Percentiles rank a stretch among this genome's conserved stretches.
Evolutionary conservation across 139 green algal genomes (phyloP).

Genomic region (Coelastrella sp.): DNA sequence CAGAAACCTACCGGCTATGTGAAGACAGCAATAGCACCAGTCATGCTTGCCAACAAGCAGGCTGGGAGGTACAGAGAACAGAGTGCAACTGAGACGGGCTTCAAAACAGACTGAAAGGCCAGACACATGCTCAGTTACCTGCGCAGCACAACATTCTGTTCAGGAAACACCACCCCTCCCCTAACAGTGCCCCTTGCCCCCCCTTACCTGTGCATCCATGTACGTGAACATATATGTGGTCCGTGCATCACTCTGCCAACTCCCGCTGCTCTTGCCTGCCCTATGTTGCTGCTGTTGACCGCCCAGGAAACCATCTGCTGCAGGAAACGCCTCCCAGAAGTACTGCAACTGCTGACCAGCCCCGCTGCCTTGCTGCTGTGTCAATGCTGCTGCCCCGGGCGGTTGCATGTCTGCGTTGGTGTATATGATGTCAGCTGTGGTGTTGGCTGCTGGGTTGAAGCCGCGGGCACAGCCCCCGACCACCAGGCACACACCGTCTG

Average conservation of each 20-base stretch:
- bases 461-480: conserved; percentile 89
- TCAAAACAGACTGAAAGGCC: too few relatives aligned
- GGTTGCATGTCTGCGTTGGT: conserved; percentile 65
- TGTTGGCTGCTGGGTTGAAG: conserved; percentile 82
- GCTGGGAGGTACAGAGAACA: too few relatives aligned
- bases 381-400: conserved; percentile 53
- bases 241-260: conserved; percentile 71
- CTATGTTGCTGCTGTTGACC: background rate
- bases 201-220: conserved; percentile 68
- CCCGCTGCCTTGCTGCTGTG: conserved; percentile 69
- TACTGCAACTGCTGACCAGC: conserved; percentile 70
- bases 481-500: conserved; percentile 96
- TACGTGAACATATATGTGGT: conserved; percentile 99
- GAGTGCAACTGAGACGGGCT: too few relatives aligned
- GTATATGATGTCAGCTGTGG: conserved; percentile 90
- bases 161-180: too few relatives aligned
- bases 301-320: conserved; percentile 52
- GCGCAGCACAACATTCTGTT: too few relatives aligned
- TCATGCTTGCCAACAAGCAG: too few relatives aligned
- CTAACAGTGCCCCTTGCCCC: background rate
- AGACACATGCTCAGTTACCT: too few relatives aligned
- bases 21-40: too few relatives aligned
- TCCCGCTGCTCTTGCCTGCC: background rate
- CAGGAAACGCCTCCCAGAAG: conserved; percentile 96
- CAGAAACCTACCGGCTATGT: too few relatives aligned